Evolutionary conservation across 805 yeast genomes (phyloP), one percentile per base, ranked within the genome.

Genomic region (Metschnikowia reukaufii): DNA sequence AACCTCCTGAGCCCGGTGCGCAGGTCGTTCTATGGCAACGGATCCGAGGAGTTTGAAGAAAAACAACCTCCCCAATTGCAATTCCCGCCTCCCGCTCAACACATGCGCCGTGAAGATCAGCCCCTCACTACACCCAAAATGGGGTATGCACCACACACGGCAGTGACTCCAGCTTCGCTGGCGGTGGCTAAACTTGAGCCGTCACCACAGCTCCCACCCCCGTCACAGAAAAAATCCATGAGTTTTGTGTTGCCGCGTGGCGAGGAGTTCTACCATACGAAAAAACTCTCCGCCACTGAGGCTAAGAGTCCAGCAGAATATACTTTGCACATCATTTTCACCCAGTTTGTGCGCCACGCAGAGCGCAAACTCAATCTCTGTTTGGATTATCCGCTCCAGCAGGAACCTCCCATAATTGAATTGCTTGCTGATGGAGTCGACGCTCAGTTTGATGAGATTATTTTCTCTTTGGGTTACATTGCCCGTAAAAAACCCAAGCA

Each of bases 261-360:
- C 4, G 68, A 67, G 35, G 74, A 69, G 45, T 61, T 65, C 42
- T 49, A 61, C 16, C 52, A 63, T 4, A 56, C 67, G 46, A 62
- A 75, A 21, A 60, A 62, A 49, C 70, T 63, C 9, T 58, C 70
- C 39, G 77, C 76, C 7, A 69, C 85, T 0, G 88, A 83, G 48
- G 72, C 78, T 62, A 83, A 85, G 59, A 76, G 85, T 21, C 88
- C 91, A 0, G 84, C 92, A 0, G 97, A 91, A 59, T 94, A 94
- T 62, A 94, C 98, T 0, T 71, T 95, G 44, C 97, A 95, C 65
- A 90, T 95, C 20, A 76, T 95, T 34, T 95, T 95, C 63, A 89
- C 98, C 2, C 96, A 92, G 67, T 94, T 94, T 68, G 96, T 95
- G 8, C 83, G 97, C 46, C 85, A 86, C 56, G 95, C 98, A 0